phyloP scores from a whole-genome alignment of 306 rosid genomes.

The Pyrus betulifolia region DNA sequence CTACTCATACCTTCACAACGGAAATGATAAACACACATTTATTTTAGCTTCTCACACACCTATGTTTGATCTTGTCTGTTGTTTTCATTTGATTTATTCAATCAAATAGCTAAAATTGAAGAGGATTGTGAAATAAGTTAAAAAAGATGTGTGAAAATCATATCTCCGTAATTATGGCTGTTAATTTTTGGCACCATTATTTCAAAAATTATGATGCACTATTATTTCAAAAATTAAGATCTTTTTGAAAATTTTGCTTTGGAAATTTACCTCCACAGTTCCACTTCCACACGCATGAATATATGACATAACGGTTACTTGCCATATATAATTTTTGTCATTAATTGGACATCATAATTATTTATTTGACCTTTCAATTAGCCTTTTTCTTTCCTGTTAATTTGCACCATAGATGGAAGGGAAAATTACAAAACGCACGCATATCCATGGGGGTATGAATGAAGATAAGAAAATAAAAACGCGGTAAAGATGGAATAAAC shows the following conservation, averaged over 20 bases:
- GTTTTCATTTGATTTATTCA: too few relatives aligned
- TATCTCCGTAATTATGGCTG: too few relatives aligned
- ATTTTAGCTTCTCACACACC: too few relatives aligned
- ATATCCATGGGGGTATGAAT: not conserved
- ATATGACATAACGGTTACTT: not conserved
- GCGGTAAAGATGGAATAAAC: not conserved
- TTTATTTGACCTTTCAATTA: not conserved
- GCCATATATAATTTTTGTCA: not conserved
- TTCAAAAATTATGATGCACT: not conserved
- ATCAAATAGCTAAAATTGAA: too few relatives aligned
- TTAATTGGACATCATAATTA: not conserved
- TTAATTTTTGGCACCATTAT: not conserved
- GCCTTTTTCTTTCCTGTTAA: not conserved
- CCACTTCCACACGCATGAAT: not conserved
- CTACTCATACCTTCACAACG: too few relatives aligned
- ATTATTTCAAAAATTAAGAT: not conserved
- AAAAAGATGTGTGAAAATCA: too few relatives aligned
- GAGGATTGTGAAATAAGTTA: too few relatives aligned
- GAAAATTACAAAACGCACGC: not conserved
- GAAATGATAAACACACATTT: too few relatives aligned
- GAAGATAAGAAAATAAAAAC: not conserved
- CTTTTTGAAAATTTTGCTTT: not conserved
- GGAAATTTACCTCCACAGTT: not conserved
- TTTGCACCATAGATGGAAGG: too few relatives aligned
- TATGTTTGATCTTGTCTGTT: too few relatives aligned